Evolutionary conservation across 257 asterid genomes (phyloP), one percentile per base, ranked within the genome.

Genomic region (Jacaranda mimosifolia): DNA sequence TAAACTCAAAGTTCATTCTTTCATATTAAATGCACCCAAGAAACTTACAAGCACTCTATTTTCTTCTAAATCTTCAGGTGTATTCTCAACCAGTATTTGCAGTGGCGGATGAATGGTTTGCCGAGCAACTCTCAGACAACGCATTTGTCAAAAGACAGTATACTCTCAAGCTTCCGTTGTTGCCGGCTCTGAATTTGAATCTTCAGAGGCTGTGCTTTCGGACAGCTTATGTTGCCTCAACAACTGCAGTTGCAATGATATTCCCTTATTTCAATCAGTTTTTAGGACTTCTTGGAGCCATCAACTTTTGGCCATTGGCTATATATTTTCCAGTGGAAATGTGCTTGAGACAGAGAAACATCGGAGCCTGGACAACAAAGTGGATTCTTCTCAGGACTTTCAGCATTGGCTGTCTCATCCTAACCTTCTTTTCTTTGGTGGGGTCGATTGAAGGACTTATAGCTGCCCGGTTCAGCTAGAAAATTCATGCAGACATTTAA

Each of bases 191-290:
- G 45, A 42, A 65, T 3, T 51, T 91, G 76, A 91, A 86, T 75
- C 62, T 84, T 1, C 65, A 84, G 77, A 82, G 96, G 82, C n/a
- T 88, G 81, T 72, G 87, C 68, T 82, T 85, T 32, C 32, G 32
- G 32, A 26, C 32, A 26, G 1, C 32, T 26, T 26, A 26, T 26
- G 32, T 26, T 26, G 32, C 80, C 18, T 71, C 81, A 15, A 81
- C 92, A 43, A 91, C 93, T 1, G 89, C 77, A 7, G 39, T 88
- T 8, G 97, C 93, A 6, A 74, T 89, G 69, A 11, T 71, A 0
- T 89, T 91, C 74, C 98, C 98, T 19, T 93, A 89, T 83, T 91
- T 93, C 78, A 93, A 93, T 72, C 83, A 89, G 81, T 88, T 93
- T 13, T 42, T 89, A n/a, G 97, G 92, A 55, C 87, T 93, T 56